Evolutionary conservation across 106 monocot species (phyloP).

Genomic region (Narthecium ossifragum): DNA sequence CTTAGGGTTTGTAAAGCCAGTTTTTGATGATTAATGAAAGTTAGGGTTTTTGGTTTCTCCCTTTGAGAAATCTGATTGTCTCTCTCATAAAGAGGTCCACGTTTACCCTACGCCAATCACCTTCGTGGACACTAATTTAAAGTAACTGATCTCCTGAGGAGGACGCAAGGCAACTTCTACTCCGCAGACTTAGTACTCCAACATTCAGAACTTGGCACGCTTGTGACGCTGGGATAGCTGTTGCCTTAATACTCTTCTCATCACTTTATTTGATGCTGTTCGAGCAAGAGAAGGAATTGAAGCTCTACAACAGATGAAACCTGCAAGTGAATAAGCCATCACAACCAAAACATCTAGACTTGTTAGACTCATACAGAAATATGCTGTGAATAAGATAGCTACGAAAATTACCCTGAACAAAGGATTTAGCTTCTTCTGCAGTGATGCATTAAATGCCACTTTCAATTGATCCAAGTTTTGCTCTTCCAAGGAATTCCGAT

Average conservation of each 20-base stretch:
- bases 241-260: conserved; percentile 82
- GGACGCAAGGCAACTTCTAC: too few relatives aligned
- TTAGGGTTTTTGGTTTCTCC: too few relatives aligned
- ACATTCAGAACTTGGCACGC: conserved; percentile 47
- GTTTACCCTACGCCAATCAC: too few relatives aligned
- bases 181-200: too few relatives aligned
- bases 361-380: not conserved
- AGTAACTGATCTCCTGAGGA: too few relatives aligned
- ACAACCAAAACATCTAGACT: not conserved
- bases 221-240: conserved; percentile 33
- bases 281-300: conserved; percentile 72
- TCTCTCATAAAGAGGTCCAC: too few relatives aligned
- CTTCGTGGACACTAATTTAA: too few relatives aligned
- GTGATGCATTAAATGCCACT: conserved; percentile 45
- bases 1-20: too few relatives aligned
- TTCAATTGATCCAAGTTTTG: conserved; percentile 49
- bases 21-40: too few relatives aligned
- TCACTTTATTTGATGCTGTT: conserved; percentile 94
- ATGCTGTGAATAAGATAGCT: not conserved
- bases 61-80: too few relatives aligned
- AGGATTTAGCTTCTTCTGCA: conserved; percentile 88
- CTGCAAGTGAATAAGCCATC: conserved; percentile 19
- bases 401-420: conserved; percentile 73
- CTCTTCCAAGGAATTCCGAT: conserved; percentile 13
- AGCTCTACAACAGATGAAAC: conserved; percentile 64